phyloP scores from a whole-genome alignment of 805 yeast genomes.

The Saturnispora serradocipensis region DNA sequence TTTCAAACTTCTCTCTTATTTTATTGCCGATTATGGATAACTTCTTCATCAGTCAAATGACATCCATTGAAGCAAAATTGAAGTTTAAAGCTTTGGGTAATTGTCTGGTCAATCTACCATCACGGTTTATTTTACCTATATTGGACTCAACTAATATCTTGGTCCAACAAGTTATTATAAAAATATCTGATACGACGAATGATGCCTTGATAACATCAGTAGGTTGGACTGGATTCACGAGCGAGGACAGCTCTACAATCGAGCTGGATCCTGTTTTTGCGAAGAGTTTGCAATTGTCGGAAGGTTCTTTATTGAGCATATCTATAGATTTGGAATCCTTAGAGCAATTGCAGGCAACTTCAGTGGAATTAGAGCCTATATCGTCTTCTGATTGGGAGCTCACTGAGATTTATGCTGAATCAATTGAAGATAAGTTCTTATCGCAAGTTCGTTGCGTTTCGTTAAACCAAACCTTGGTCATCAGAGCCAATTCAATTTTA shows the following conservation, averaged over 20 bases:
- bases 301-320: slow-evolving; percentile 33
- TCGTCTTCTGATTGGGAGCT: slow-evolving; percentile 83
- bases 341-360: slow-evolving; percentile 22
- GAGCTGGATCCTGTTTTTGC: slow-evolving; percentile 69
- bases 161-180: slow-evolving; percentile 33
- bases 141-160: slow-evolving; percentile 29
- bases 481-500: slow-evolving; percentile 60
- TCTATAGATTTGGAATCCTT: slow-evolving; percentile 38
- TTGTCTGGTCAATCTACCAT: slow-evolving; percentile 32
- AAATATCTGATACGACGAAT: slow-evolving; percentile 17
- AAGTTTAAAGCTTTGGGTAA: slow-evolving; percentile 19
- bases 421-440: slow-evolving; percentile 63
- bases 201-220: slow-evolving; percentile 14
- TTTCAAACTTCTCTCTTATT: not conserved
- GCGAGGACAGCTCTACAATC: slow-evolving; percentile 21
- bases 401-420: slow-evolving; percentile 72
- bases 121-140: slow-evolving; percentile 28
- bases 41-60: not conserved
- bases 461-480: slow-evolving; percentile 47
- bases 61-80: slow-evolving; percentile 16
- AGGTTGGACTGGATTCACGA: slow-evolving; percentile 27
- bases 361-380: slow-evolving; percentile 70
- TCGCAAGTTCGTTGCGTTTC: slow-evolving; percentile 75
- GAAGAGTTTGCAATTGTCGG: slow-evolving; percentile 36
- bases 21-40: not conserved